Evolutionary conservation across 139 green algal genomes (phyloP).

Genomic region (Micromonas pusilla): DNA sequence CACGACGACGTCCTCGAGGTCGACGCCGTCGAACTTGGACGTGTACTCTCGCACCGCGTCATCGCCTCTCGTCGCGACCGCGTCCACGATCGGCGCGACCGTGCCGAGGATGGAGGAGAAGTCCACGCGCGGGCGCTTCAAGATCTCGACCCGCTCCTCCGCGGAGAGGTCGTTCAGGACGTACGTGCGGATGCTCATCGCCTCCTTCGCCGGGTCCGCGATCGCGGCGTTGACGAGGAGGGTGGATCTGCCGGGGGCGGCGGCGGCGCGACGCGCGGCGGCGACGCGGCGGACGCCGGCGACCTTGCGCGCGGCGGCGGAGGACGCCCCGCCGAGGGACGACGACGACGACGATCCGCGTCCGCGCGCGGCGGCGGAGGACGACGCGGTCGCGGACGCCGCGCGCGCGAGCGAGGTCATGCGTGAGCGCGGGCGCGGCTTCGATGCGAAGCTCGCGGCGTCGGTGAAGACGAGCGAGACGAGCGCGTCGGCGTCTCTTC

Average conservation of each 20-base stretch:
- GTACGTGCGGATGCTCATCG: slow-evolving; percentile 14
- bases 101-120: slow-evolving; percentile 78
- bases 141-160: slow-evolving; percentile 15
- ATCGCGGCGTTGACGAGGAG: neutral
- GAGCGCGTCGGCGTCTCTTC: no score
- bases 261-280: neutral
- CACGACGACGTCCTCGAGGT: slow-evolving; percentile 61
- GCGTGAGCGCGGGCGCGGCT: neutral
- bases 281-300: no score
- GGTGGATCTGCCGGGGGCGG: neutral
- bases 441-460: no score
- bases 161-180: neutral
- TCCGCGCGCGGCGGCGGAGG: no score
- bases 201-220: neutral
- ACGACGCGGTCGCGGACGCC: neutral
- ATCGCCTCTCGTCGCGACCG: slow-evolving; percentile 72
- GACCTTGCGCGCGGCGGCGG: no score
- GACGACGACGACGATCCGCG: no score
- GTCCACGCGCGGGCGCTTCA: slow-evolving; percentile 73
- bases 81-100: slow-evolving; percentile 82
- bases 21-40: slow-evolving; percentile 79
- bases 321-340: no score
- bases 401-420: neutral
- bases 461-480: no score
- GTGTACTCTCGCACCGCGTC: slow-evolving; percentile 84